Evolutionary conservation across 2,329 filamentous ascomycete species (phyloP).

Genomic region (Nothophaeocryptopus gaeumannii): DNA sequence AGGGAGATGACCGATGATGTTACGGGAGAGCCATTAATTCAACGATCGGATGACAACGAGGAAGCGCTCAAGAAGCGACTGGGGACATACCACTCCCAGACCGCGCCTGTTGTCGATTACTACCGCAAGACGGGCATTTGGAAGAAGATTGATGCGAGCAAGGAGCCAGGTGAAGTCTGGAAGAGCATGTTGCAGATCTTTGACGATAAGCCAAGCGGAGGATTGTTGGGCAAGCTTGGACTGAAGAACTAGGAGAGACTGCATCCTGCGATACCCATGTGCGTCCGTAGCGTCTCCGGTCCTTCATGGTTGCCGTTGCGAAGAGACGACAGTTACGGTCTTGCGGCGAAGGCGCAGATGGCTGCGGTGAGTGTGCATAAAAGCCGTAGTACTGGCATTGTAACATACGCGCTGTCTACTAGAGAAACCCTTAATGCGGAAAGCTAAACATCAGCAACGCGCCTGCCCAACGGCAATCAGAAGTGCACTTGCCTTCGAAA

Average conservation of each 20-base stretch:
- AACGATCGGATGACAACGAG: conserved; percentile 95
- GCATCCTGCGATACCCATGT: conserved; percentile 1
- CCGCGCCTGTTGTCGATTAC: conserved; percentile 85
- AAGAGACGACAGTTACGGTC: background rate
- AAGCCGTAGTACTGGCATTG: conserved; percentile 16
- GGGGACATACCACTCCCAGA: conserved; percentile 90
- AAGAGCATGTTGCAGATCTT: conserved; percentile 86
- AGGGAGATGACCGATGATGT: conserved; percentile 90
- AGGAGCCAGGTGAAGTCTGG: conserved; percentile 95
- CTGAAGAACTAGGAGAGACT: conserved; percentile 34
- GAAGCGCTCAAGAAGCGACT: conserved; percentile 94
- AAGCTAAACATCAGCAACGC: conserved; percentile 3
- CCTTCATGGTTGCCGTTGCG: background rate
- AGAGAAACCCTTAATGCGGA: conserved; percentile 17
- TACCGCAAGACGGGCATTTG: conserved; percentile 98
- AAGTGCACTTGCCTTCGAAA: too few species aligned
- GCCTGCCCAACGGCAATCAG: background rate
- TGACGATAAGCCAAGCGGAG: conserved; percentile 46
- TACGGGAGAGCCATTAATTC: conserved; percentile 92
- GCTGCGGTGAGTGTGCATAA: conserved; percentile 21
- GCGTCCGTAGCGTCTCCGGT: too few species aligned
- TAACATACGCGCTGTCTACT: conserved; percentile 25
- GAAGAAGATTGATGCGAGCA: conserved; percentile 90
- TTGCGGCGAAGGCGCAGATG: background rate
- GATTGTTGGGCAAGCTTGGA: conserved; percentile 55